These are phyloP conservation scores for Rubus idaeus DNA, from an alignment of 306 rosid genomes.

Conservation along the genomic window DNA sequence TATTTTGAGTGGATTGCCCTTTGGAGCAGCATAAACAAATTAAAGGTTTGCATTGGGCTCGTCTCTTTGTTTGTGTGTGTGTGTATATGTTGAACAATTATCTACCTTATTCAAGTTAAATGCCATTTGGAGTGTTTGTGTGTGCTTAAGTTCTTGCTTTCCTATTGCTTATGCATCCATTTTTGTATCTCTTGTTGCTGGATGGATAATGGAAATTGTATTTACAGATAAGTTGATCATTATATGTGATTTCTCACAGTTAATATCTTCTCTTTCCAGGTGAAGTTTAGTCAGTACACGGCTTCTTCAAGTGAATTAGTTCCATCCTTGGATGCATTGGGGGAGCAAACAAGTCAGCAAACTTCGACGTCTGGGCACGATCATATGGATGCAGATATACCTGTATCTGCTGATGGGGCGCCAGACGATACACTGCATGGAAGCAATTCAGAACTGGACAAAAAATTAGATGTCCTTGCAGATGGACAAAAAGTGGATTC, in stretches of 20 bases:
- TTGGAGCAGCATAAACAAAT: neutral
- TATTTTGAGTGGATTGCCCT: neutral
- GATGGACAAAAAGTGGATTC: constrained; percentile 23
- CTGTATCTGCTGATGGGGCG: constrained; percentile 2
- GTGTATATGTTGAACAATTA: neutral
- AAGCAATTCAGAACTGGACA: constrained; percentile 9
- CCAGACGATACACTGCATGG: neutral
- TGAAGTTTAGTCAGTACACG: constrained; percentile 14
- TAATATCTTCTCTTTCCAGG: constrained; percentile 16
- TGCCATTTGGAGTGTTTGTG: neutral
- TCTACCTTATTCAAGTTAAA: neutral
- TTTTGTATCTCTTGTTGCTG: neutral
- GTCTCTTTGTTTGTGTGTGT: neutral
- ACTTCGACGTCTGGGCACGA: neutral
- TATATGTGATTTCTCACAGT: neutral
- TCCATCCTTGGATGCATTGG: neutral
- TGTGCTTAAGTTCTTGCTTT: neutral
- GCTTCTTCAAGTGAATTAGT: constrained; percentile 19
- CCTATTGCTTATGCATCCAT: neutral
- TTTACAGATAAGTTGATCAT: neutral
- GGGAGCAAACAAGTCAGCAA: constrained; percentile 6
- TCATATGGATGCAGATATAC: constrained; percentile 16
- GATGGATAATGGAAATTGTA: neutral
- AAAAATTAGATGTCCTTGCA: constrained; percentile 1
- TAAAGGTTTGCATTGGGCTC: neutral